These are phyloP conservation scores for Neolecta irregularis DNA, from an alignment of 1,139 yeast species.

Conservation along the genomic window DNA sequence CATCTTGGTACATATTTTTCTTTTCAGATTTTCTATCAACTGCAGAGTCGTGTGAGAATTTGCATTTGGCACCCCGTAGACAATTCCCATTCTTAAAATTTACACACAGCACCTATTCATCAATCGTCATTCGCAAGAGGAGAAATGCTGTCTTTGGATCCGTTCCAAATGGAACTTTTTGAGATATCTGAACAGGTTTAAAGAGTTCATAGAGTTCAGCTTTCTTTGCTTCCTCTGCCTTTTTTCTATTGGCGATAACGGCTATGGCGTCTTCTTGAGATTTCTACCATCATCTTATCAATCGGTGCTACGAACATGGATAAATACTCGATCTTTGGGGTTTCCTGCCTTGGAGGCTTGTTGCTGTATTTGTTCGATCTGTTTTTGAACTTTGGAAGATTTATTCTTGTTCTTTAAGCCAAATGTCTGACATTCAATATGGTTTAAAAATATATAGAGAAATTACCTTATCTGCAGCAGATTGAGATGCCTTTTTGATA, in stretches of 20 bases:
- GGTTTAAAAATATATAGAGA: too few relatives aligned
- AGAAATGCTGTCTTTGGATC: constrained; percentile 92
- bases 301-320: too few relatives aligned
- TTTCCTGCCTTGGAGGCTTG: constrained; percentile 38
- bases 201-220: constrained; percentile 71
- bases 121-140: constrained; percentile 40
- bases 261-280: constrained; percentile 66
- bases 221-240: constrained; percentile 79
- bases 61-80: constrained; percentile 70
- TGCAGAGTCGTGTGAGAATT: constrained; percentile 79
- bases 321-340: constrained; percentile 9
- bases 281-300: too few relatives aligned
- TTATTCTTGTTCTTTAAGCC: constrained; percentile 90
- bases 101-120: neutral
- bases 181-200: constrained; percentile 44
- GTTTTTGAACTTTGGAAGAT: constrained; percentile 81
- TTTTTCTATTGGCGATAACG: constrained; percentile 68
- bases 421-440: constrained; percentile 80
- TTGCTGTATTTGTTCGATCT: constrained; percentile 59
- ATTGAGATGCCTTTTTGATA: too few relatives aligned
- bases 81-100: neutral
- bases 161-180: constrained; percentile 90
- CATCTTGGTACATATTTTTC: constrained; percentile 87
- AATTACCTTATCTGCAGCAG: too few relatives aligned
- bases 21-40: constrained; percentile 79